Evolutionary conservation across 352 stramenopile genomes (phyloP), one percentile per base, ranked within the genome.

Genomic region (Phytophthora palmivora): DNA sequence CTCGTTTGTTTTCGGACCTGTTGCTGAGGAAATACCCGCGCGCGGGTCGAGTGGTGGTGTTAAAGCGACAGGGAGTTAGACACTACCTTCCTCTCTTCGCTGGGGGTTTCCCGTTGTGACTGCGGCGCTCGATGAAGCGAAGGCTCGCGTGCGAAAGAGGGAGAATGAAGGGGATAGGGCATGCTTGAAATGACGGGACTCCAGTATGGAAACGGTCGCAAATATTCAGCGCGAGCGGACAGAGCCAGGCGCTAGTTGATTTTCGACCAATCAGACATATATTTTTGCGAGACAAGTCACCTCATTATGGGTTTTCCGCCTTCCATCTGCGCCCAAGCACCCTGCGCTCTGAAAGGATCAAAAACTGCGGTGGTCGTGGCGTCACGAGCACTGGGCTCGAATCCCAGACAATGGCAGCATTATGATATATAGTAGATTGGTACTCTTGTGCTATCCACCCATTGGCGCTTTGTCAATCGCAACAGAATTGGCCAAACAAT

Each of bases 31-130:
- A 45, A 52, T 61, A 61, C 52, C 52, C 52, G 42, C 41, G 32
- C 18, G 42, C 42, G 42, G 52, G 52, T 52, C 2, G 39, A 12
- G 50, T 28, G 28, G 50, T 28, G 28, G 39, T 45, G 54, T n/a
- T 57, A 67, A 57, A 66, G 60, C 66, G 60, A 63, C 46, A 66
- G 48, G 64, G 58, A 16, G 43, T 44, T 43, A 46, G 44, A 60
- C 39, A 37, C 49, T 34, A 45, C 52, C 44, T 68, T 58, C 58
- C 41, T 65, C 44, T 24, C 47, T 63, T 45, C 18, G 41, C 60
- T 59, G 38, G 50, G 46, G 34, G 34, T 74, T 74, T 74, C 47
- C 52, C 58, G 59, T 66, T 70, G 52, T 73, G 65, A 58, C 44
- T 28, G 26, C 14, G 7, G 33, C 58, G 36, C 16, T 28, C 56